Conservation (phyloP, 108 stramenopile species). For the Mediolabrus comicus region DNA sequence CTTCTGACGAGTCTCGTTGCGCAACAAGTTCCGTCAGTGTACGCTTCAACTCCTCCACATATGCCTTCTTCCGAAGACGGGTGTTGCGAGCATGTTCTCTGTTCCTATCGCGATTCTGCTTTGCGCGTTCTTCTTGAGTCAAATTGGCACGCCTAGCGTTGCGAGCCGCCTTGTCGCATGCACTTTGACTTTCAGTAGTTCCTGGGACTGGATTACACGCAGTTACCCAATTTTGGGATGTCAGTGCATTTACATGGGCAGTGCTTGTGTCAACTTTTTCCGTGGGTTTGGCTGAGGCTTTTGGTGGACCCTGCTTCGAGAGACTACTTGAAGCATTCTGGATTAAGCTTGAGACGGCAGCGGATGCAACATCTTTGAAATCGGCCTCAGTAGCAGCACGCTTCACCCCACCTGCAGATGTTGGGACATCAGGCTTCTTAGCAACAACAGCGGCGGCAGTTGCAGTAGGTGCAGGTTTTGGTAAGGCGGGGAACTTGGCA, state of each 20-base stretch:
- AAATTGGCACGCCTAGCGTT: constrained; percentile 72
- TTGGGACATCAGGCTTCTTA: neutral
- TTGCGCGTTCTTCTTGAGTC: constrained; percentile 84
- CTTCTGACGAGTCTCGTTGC: constrained; percentile 71
- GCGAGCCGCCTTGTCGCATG: constrained; percentile 53
- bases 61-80: constrained; percentile 92
- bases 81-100: constrained; percentile 94
- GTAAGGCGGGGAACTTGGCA: neutral
- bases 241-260: constrained; percentile 82
- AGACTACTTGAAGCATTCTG: constrained; percentile 47
- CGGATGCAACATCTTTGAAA: constrained; percentile 78
- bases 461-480: constrained; percentile 15
- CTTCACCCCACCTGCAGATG: constrained; percentile 9
- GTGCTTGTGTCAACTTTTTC: constrained; percentile 70
- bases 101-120: constrained; percentile 92
- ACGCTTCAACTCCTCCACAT: constrained; percentile 88
- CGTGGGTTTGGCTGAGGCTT: constrained; percentile 1
- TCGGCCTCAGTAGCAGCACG: constrained; percentile 57
- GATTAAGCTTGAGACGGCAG: constrained; percentile 74
- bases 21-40: constrained; percentile 82
- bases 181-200: constrained; percentile 17
- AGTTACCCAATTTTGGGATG: constrained; percentile 83
- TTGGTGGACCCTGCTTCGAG: constrained; percentile 2
- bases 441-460: neutral
- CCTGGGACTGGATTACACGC: constrained; percentile 57